Evolutionary conservation across 768 basidiomycete species (phyloP).

Genomic region (Trametes cubensis): DNA sequence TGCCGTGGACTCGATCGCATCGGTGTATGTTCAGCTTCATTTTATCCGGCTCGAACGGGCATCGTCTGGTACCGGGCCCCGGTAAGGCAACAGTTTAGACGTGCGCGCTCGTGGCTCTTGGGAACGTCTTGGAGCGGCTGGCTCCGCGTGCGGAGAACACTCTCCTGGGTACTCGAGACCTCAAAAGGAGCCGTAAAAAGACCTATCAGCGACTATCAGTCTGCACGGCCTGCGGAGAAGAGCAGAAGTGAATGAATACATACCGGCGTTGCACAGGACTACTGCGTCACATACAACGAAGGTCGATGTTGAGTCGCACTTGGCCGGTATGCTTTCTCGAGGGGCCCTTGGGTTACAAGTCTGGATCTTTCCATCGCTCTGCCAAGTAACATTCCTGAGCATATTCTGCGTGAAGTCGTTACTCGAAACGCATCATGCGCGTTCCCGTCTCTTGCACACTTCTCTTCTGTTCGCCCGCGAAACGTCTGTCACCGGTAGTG

Average conservation of each 20-base stretch:
- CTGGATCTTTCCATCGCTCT: no score
- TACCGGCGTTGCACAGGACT: background rate
- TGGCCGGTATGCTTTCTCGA: no score
- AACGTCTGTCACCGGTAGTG: no score
- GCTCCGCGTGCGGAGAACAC: background rate
- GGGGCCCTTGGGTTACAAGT: no score
- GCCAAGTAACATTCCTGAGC: no score
- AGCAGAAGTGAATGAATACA: background rate
- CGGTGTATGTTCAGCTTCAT: no score
- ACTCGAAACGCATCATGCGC: no score
- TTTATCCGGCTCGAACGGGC: background rate
- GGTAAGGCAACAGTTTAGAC: slow-evolving; percentile 14
- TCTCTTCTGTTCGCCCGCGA: no score
- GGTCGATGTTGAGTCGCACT: no score
- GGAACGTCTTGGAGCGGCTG: background rate
- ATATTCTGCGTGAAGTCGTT: no score
- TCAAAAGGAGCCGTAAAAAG: background rate
- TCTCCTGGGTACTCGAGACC: background rate
- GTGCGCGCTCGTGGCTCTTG: background rate
- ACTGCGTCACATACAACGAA: background rate
- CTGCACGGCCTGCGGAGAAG: background rate
- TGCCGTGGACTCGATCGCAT: no score
- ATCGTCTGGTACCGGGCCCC: background rate
- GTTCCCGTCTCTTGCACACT: no score
- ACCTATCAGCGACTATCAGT: slow-evolving; percentile 6